Evolutionary conservation across 768 basidiomycete species (phyloP), one percentile per base, ranked within the genome.

Genomic region (Phanerochaete sordida): DNA sequence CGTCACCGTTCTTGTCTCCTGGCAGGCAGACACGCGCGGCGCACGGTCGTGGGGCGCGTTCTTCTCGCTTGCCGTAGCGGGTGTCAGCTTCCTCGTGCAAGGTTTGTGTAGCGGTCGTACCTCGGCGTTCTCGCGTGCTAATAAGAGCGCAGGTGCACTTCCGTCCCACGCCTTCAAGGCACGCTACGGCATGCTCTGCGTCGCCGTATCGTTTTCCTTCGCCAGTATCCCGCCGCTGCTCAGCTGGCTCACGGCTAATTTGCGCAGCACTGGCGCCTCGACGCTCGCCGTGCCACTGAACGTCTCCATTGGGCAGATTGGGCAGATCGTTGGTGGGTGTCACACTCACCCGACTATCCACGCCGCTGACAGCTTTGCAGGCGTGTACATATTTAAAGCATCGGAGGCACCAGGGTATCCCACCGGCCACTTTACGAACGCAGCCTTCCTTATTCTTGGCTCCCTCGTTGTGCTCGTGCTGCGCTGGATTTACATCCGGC

Each of bases 351-450:
- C n/a, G n/a, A n/a, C n/a, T n/a, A n/a, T n/a, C n/a, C n/a, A n/a
- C n/a, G n/a, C n/a, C n/a, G 35, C 37, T 55, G 21, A 47, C 21
- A 1, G 24, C 28, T 21, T n/a, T 8, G 23, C 45, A 65, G 70
- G 69, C 11, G 65, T 70, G 12, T 72, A 67, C 28, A 69, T 71
- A 2, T 73, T 68, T 63, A 69, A 69, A 61, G 60, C 62, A 21
- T 58, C 63, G 27, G 73, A 76, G 59, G 70, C 68, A 0, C 68
- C 66, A 0, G 71, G 73, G 6, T 76, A 71, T 57, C 71, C 68
- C 6, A 76, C 74, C 0, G 74, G 74, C 0, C 73, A 76, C 57
- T 74, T 66, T 62, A 72, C 70, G 21, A 76, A 76, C 46, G 70
- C 69, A 2, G 74, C 64, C 11, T 66, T 74, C 33, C 46, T 73